Conservation (phyloP, 2,329 filamentous ascomycete genomes). For the Exophiala alcalophila region DNA sequence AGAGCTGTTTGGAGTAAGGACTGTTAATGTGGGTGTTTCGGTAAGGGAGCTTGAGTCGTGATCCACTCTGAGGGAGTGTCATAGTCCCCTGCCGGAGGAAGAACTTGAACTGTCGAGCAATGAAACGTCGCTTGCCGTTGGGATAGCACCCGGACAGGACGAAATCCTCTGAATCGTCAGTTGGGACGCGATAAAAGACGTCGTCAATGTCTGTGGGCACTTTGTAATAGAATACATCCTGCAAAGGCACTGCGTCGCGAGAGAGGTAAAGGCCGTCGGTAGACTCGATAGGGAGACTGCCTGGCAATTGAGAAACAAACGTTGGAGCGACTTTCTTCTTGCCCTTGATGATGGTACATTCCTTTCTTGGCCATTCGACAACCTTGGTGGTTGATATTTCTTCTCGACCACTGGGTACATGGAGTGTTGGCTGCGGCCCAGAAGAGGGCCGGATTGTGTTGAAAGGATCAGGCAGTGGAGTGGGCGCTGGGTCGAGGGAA, state of each 20-base stretch:
- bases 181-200: slow-evolving; percentile 31
- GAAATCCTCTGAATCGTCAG: slow-evolving; percentile 18
- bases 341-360: slow-evolving; percentile 1
- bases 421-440: neutral
- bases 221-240: slow-evolving; percentile 45
- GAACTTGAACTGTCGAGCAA: slow-evolving; percentile 16
- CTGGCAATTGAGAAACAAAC: slow-evolving; percentile 14
- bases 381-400: neutral
- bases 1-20: slow-evolving; percentile 16
- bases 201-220: slow-evolving; percentile 31
- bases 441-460: neutral
- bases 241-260: slow-evolving; percentile 36
- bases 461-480: neutral
- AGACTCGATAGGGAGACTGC: neutral
- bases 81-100: slow-evolving; percentile 17
- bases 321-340: slow-evolving; percentile 27
- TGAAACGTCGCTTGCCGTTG: slow-evolving; percentile 24
- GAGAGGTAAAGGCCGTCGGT: slow-evolving; percentile 37
- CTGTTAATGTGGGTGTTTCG: neutral
- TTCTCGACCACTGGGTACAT: neutral
- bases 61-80: slow-evolving; percentile 6
- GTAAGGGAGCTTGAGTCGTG: slow-evolving; percentile 19
- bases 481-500: neutral
- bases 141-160: slow-evolving; percentile 25
- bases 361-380: neutral